Conservation (phyloP, 768 basidiomycete genomes). For the Cystobasidium ongulense region DNA sequence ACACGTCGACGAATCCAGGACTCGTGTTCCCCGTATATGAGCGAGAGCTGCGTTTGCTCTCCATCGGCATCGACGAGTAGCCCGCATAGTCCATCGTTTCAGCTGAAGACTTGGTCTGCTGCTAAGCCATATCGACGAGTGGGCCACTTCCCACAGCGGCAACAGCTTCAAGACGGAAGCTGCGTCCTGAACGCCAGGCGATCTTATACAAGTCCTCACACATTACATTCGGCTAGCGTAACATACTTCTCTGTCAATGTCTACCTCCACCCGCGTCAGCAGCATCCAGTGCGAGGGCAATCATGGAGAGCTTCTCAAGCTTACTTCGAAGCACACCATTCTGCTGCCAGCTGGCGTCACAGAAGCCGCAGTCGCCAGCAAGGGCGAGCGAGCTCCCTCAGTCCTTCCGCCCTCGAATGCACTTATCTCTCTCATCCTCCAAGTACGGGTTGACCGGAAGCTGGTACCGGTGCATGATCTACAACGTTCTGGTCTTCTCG, state of each 20-base stretch:
- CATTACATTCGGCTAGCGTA: too few relatives aligned
- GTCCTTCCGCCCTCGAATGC: not conserved
- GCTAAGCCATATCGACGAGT: too few relatives aligned
- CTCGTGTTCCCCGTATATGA: conserved; percentile 4
- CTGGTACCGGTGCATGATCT: not conserved
- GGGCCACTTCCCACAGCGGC: too few relatives aligned
- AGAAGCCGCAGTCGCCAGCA: not conserved
- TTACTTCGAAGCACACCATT: not conserved
- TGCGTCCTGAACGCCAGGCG: too few relatives aligned
- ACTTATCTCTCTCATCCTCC: not conserved
- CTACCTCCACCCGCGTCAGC: not conserved
- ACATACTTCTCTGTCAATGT: not conserved
- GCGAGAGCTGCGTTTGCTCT: conserved; percentile 23
- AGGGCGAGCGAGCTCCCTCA: not conserved
- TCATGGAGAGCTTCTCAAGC: not conserved
- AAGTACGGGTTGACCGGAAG: not conserved
- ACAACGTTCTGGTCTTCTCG: not conserved
- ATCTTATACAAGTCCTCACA: not conserved
- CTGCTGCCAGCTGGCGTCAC: not conserved
- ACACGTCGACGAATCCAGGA: conserved; percentile 16
- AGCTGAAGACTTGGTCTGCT: not conserved
- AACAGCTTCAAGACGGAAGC: too few relatives aligned
- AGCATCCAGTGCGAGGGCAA: not conserved
- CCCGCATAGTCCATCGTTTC: not conserved
- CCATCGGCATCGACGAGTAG: not conserved